Conservation (phyloP, 1,284 basidiomycete genomes). For the Pholiota adiposa region DNA sequence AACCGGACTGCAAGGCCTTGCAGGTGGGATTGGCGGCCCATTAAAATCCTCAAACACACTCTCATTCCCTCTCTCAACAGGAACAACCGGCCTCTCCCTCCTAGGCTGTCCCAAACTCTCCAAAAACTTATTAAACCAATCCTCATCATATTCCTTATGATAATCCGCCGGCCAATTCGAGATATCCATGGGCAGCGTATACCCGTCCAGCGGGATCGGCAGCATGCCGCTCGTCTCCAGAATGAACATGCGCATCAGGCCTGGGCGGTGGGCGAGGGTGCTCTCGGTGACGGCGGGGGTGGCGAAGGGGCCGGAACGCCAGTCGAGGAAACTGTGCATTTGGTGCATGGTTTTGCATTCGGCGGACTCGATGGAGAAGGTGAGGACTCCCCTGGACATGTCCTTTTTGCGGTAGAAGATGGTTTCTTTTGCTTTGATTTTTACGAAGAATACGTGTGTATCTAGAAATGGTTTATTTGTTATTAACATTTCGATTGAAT, state of each 20-base stretch:
- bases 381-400: slow-evolving; percentile 10
- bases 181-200: slow-evolving; percentile 19
- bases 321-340: slow-evolving; percentile 19
- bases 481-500: no score
- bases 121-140: slow-evolving; percentile 13
- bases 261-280: slow-evolving; percentile 18
- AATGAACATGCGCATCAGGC: slow-evolving; percentile 18
- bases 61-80: not conserved
- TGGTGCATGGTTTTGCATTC: slow-evolving; percentile 19
- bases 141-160: slow-evolving; percentile 14
- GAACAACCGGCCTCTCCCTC: not conserved
- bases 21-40: slow-evolving; percentile 12
- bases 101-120: slow-evolving; percentile 17
- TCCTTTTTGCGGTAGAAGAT: slow-evolving; percentile 11
- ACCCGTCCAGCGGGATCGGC: slow-evolving; percentile 18
- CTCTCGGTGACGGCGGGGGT: slow-evolving; percentile 15
- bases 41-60: not conserved
- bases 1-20: slow-evolving; percentile 14
- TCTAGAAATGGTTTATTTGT: slow-evolving; percentile 7
- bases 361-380: slow-evolving; percentile 14
- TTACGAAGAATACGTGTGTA: slow-evolving; percentile 16
- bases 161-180: slow-evolving; percentile 18
- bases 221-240: slow-evolving; percentile 16
- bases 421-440: slow-evolving; percentile 16
- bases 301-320: slow-evolving; percentile 12